phyloP scores from a whole-genome alignment of 2,329 filamentous ascomycete species.

The Fusarium luffae region DNA sequence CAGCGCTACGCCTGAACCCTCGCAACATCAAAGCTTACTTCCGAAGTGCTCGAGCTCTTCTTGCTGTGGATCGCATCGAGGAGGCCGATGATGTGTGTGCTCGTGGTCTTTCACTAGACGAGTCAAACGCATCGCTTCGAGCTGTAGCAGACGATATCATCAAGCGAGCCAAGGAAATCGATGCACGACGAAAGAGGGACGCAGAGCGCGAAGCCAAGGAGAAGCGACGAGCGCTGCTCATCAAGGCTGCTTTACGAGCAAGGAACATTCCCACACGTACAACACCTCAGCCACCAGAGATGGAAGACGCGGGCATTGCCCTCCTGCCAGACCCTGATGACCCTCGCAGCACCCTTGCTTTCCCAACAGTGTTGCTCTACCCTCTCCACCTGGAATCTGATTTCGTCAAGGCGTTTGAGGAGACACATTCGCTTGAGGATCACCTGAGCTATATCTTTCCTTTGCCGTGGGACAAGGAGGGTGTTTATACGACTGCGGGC shows the following conservation, averaged over 20 bases:
- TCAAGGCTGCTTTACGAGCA: constrained; percentile 74
- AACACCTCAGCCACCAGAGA: constrained; percentile 80
- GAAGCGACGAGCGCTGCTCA: constrained; percentile 67
- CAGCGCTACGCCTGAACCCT: constrained; percentile 81
- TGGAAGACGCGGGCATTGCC: constrained; percentile 82
- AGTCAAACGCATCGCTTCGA: constrained; percentile 73
- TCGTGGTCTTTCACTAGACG: constrained; percentile 78
- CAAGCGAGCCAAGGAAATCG: constrained; percentile 65
- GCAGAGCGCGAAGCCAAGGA: constrained; percentile 65
- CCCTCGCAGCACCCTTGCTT: constrained; percentile 74
- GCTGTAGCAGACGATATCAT: constrained; percentile 71
- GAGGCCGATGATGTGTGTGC: constrained; percentile 85
- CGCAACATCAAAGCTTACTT: constrained; percentile 91
- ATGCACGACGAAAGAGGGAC: constrained; percentile 66
- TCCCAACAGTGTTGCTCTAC: constrained; percentile 88
- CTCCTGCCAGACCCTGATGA: constrained; percentile 80
- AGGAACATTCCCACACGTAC: constrained; percentile 75
- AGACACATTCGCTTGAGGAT: constrained; percentile 78
- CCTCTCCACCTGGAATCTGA: constrained; percentile 85
- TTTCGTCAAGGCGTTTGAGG: constrained; percentile 88
- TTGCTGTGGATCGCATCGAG: constrained; percentile 79
- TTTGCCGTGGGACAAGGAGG: constrained; percentile 81
- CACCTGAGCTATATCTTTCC: constrained; percentile 90
- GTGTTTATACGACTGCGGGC: constrained; percentile 70
- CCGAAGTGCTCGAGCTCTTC: constrained; percentile 80